Base-by-base conservation (phyloP, 768 basidiomycete species). In the Mycena haematopus region DNA sequence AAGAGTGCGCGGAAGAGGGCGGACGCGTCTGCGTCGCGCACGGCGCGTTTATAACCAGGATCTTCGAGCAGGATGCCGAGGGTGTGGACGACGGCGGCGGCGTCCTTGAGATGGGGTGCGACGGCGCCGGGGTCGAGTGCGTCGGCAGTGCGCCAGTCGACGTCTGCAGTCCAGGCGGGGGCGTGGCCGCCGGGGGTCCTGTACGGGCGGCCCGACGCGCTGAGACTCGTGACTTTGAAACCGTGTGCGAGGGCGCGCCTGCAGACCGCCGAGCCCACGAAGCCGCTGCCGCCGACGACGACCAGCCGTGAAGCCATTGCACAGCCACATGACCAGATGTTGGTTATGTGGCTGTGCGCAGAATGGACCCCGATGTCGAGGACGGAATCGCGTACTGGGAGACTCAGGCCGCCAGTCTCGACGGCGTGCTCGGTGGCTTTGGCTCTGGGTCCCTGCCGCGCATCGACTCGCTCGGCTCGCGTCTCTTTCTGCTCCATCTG, bases 261-360 rank as follows among this genome's bases (percentile, higher is more conserved):
- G 77, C 96, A 98, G 31, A 99, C 86, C 4, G 95, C 91, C 27
- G 97, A 98, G 54, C 97, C 96, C 70, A 99, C 87, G 79, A 97
- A 99, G 6, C 97, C 97, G 78, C 97, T 97, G 47, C 97, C 97
- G n/a, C 97, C 97, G 1, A 99, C 85, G 44, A 99, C 94, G n/a
- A 98, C 86, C 38, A 98, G 54, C 50, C 36, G 60, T 19, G 58
- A 17, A 38, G 17, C n/a, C n/a, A n/a, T n/a, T n/a, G n/a, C n/a
- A n/a, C n/a, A n/a, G n/a, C n/a, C n/a, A n/a, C n/a, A n/a, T n/a
- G n/a, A n/a, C n/a, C n/a, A n/a, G n/a, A n/a, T n/a, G n/a, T n/a
- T n/a, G n/a, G n/a, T n/a, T n/a, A n/a, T n/a, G n/a, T n/a, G n/a
- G n/a, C n/a, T n/a, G n/a, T n/a, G n/a, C n/a, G n/a, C n/a, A n/a